phyloP scores from a whole-genome alignment of 495 filamentous ascomycete species.

The Achaetomiella virescens region DNA sequence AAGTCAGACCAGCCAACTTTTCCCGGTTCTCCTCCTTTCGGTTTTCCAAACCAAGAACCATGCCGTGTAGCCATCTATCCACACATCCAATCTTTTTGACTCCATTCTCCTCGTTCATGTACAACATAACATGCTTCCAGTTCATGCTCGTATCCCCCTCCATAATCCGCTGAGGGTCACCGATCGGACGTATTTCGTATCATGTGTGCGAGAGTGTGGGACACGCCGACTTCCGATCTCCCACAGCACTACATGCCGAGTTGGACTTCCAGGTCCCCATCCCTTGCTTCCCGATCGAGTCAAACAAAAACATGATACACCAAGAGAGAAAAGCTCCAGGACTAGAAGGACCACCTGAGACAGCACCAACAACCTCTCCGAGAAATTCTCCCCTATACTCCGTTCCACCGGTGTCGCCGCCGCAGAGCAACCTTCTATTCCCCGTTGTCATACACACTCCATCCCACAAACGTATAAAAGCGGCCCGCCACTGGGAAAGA shows the following conservation, averaged over 20 bases:
- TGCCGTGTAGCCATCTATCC: slow-evolving; percentile 6
- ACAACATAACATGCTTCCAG: not conserved
- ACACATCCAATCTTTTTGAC: slow-evolving; percentile 7
- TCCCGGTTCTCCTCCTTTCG: not conserved
- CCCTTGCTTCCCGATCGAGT: not conserved
- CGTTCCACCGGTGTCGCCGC: not conserved
- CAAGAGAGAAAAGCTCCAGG: slow-evolving; percentile 4
- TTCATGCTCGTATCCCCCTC: slow-evolving; percentile 11
- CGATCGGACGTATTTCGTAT: not conserved
- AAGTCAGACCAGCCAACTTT: slow-evolving; percentile 10
- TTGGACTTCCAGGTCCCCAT: not conserved
- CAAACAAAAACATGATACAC: not conserved
- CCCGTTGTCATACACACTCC: not conserved
- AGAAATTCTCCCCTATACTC: not conserved
- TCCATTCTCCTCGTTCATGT: not conserved
- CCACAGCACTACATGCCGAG: not conserved
- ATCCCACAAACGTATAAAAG: slow-evolving; percentile 2
- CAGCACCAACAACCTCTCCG: not conserved
- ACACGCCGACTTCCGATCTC: not conserved
- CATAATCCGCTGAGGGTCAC: slow-evolving; percentile 5
- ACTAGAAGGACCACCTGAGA: not conserved
- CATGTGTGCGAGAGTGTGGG: too few relatives aligned
- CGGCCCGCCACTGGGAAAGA: not conserved
- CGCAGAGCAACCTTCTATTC: slow-evolving; percentile 5
- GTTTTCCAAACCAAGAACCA: slow-evolving; percentile 6